These are phyloP conservation scores for Cupressus sempervirens DNA, from an alignment of 75 land plant species.

Conservation along the genomic window DNA sequence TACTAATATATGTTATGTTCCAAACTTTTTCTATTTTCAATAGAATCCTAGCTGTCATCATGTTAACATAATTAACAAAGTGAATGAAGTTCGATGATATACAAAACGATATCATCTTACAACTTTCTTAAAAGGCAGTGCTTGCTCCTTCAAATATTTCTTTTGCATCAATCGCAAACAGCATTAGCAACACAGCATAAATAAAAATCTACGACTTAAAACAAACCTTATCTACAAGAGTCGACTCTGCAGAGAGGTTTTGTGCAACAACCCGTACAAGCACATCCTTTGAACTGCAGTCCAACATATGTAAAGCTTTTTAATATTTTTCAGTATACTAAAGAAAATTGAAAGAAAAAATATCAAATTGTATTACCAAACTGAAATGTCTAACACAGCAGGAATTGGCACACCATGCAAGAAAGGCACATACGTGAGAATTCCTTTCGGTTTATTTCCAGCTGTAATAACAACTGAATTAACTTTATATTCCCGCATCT, in stretches of 20 bases:
- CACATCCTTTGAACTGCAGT: slow-evolving; percentile 83
- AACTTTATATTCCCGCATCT: slow-evolving; percentile 72
- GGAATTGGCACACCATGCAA: not conserved
- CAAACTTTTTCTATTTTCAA: not conserved
- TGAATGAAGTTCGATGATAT: not conserved
- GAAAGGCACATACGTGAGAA: slow-evolving; percentile 63
- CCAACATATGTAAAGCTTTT: slow-evolving; percentile 5
- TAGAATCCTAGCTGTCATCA: not conserved
- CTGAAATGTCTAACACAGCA: slow-evolving; percentile 9
- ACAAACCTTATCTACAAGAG: slow-evolving; percentile 82
- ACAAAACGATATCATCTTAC: not conserved
- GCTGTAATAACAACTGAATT: slow-evolving; percentile 71
- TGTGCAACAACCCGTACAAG: slow-evolving; percentile 90
- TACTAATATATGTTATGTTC: not conserved
- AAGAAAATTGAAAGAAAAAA: not conserved
- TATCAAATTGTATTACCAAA: not conserved
- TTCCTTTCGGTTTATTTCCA: slow-evolving; percentile 83
- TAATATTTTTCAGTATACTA: not conserved
- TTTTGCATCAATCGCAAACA: not conserved
- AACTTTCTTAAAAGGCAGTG: not conserved
- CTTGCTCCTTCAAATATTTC: not conserved
- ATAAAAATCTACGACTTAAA: not conserved
- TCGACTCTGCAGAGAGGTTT: slow-evolving; percentile 79
- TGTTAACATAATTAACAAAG: not conserved
- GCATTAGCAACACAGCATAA: not conserved